Evolutionary conservation across 2,329 filamentous ascomycete species (phyloP).

Genomic region (Fusarium palustre): DNA sequence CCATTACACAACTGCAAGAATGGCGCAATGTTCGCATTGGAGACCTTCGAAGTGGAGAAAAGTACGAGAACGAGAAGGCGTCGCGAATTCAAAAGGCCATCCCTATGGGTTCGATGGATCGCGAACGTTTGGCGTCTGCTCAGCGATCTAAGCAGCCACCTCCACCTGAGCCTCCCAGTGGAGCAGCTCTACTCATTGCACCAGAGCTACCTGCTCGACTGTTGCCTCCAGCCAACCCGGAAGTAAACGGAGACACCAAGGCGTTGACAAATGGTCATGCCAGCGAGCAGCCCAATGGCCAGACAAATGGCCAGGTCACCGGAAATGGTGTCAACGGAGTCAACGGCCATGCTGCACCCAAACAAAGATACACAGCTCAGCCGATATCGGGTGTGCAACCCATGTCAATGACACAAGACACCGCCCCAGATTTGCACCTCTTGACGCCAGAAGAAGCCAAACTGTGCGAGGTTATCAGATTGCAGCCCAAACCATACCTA

Average conservation of each 20-base stretch:
- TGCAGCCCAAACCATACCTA: slow-evolving; percentile 94
- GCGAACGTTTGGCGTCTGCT: slow-evolving; percentile 77
- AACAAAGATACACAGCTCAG: slow-evolving; percentile 65
- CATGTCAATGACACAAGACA: slow-evolving; percentile 78
- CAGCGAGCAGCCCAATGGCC: slow-evolving; percentile 59
- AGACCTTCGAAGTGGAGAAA: slow-evolving; percentile 86
- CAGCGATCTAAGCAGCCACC: slow-evolving; percentile 76
- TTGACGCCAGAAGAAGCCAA: slow-evolving; percentile 86
- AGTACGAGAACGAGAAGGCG: slow-evolving; percentile 91
- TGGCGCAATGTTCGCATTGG: slow-evolving; percentile 89
- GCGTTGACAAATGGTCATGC: slow-evolving; percentile 65
- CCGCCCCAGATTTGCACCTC: slow-evolving; percentile 84
- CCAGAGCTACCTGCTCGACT: slow-evolving; percentile 78
- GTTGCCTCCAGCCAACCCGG: slow-evolving; percentile 51
- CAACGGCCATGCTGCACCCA: slow-evolving; percentile 54
- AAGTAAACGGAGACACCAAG: slow-evolving; percentile 63
- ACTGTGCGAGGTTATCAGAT: slow-evolving; percentile 82
- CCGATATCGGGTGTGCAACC: slow-evolving; percentile 71
- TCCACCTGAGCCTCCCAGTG: slow-evolving; percentile 76
- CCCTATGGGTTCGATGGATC: slow-evolving; percentile 85
- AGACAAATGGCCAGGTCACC: slow-evolving; percentile 63
- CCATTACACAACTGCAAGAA: slow-evolving; percentile 90
- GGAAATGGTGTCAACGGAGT: slow-evolving; percentile 58
- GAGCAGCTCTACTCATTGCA: slow-evolving; percentile 80
- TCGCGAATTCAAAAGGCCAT: slow-evolving; percentile 75